A percentile compares a stretch with the other conserved stretches of the same genome.
phyloP scores from a whole-genome alignment of 768 basidiomycete genomes.

The Russula griseocarnosa region DNA sequence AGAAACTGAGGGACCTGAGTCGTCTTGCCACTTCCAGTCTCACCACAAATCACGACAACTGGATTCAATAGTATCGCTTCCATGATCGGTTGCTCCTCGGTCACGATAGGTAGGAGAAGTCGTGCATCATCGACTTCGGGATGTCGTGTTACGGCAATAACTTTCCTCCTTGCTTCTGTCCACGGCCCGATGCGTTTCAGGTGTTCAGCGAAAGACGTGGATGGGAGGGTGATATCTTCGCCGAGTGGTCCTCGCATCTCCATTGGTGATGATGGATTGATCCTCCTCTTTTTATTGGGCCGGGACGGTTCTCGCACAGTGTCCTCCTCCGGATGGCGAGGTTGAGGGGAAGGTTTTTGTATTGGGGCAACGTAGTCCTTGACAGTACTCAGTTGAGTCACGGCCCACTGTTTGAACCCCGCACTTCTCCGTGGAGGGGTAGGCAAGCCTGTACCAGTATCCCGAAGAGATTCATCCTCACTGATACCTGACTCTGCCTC shows the following conservation, averaged over 20 bases:
- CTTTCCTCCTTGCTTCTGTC: conserved; percentile 35
- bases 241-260: conserved; percentile 80
- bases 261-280: conserved; percentile 33
- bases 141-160: conserved; percentile 56
- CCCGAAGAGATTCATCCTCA: conserved; percentile 31
- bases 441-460: conserved; percentile 27
- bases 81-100: conserved; percentile 93
- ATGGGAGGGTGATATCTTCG: conserved; percentile 60
- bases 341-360: background rate
- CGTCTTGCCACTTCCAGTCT: conserved; percentile 98
- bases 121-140: conserved; percentile 71
- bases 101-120: conserved; percentile 78
- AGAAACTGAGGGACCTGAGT: conserved; percentile 98
- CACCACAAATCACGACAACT: conserved; percentile 84
- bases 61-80: conserved; percentile 84
- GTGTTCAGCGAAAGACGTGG: conserved; percentile 58
- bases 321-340: background rate
- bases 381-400: conserved; percentile 60
- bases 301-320: conserved; percentile 15
- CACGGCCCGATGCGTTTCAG: conserved; percentile 33
- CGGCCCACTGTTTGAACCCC: conserved; percentile 88
- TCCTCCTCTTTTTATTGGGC: conserved; percentile 49
- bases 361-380: conserved; percentile 41
- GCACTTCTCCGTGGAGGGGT: conserved; percentile 40
- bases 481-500: conserved; percentile 18